Conservation (phyloP, 2,329 filamentous ascomycete species). For the Arthrobotrys entomopaga region DNA sequence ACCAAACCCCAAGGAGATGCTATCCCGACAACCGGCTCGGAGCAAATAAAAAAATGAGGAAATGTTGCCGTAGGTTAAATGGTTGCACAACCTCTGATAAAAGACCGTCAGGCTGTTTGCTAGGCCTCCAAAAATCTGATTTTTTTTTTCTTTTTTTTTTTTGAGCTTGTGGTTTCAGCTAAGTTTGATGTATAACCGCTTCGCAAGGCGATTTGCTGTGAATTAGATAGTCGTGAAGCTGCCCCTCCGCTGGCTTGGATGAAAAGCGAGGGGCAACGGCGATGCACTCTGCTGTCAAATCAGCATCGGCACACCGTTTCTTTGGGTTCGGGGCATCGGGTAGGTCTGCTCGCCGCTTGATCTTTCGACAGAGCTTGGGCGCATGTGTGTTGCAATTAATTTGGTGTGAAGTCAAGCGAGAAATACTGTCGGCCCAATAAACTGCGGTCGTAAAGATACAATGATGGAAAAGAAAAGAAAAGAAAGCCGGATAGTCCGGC, state of each 20-base stretch:
- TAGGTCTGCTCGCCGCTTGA: too few relatives aligned
- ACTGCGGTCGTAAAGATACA: not conserved
- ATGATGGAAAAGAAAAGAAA: not conserved
- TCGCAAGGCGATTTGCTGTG: conserved; percentile 15
- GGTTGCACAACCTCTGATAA: not conserved
- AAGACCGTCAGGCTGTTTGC: not conserved
- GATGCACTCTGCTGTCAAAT: not conserved
- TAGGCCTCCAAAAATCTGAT: not conserved
- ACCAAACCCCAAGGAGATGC: too few relatives aligned
- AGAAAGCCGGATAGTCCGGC: not conserved
- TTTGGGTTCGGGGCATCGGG: not conserved
- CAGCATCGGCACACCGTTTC: not conserved
- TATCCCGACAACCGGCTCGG: not conserved
- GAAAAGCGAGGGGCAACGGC: not conserved
- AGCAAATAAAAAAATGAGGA: not conserved
- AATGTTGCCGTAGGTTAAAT: not conserved
- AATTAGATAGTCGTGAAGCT: too few relatives aligned
- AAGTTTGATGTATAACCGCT: not conserved
- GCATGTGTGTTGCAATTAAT: not conserved
- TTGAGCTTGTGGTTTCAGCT: conserved; percentile 10
- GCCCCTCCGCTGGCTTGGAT: too few relatives aligned
- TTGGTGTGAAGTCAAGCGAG: not conserved
- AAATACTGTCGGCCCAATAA: not conserved
- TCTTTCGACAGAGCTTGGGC: not conserved
- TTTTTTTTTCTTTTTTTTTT: not conserved